These are phyloP conservation scores for Geotrichum siamense DNA, from an alignment of 1,139 yeast species.

Conservation along the genomic window DNA sequence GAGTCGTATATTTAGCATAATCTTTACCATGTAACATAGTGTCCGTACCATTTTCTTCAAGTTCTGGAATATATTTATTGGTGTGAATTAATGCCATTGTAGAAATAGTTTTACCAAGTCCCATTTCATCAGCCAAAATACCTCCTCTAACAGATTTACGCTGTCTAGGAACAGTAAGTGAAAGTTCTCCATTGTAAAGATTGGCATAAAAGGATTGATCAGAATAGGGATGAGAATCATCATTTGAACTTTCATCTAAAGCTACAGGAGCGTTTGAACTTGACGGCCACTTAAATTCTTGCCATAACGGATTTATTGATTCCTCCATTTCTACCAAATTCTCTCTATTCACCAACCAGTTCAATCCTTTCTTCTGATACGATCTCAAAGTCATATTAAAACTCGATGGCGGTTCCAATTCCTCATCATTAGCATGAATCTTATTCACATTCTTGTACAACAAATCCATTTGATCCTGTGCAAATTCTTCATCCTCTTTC, in stretches of 20 bases:
- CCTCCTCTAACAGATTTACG: slow-evolving; percentile 65
- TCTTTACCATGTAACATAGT: slow-evolving; percentile 8
- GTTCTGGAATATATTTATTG: slow-evolving; percentile 19
- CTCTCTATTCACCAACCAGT: slow-evolving; percentile 61
- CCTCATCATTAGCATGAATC: neutral
- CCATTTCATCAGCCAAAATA: slow-evolving; percentile 96
- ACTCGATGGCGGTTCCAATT: slow-evolving; percentile 50
- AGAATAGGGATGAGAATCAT: neutral
- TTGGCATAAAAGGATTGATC: slow-evolving; percentile 58
- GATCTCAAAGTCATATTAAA: slow-evolving; percentile 54
- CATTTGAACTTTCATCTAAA: neutral
- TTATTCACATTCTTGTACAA: slow-evolving; percentile 1
- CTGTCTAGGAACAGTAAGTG: slow-evolving; percentile 52
- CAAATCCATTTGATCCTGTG: slow-evolving; percentile 60
- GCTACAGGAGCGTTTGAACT: neutral
- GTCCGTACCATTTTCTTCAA: slow-evolving; percentile 12
- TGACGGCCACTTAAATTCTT: slow-evolving; percentile 65
- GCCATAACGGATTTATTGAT: slow-evolving; percentile 82
- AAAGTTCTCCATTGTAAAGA: slow-evolving; percentile 74
- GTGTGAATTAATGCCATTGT: slow-evolving; percentile 66
- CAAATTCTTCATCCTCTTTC: slow-evolving; percentile 42
- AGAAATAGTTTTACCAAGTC: slow-evolving; percentile 87
- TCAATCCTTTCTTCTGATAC: slow-evolving; percentile 72
- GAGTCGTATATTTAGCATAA: slow-evolving; percentile 66
- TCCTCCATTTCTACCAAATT: slow-evolving; percentile 37